phyloP scores from a whole-genome alignment of 73 alveolate species.

The Paramecium tetraurelia region DNA sequence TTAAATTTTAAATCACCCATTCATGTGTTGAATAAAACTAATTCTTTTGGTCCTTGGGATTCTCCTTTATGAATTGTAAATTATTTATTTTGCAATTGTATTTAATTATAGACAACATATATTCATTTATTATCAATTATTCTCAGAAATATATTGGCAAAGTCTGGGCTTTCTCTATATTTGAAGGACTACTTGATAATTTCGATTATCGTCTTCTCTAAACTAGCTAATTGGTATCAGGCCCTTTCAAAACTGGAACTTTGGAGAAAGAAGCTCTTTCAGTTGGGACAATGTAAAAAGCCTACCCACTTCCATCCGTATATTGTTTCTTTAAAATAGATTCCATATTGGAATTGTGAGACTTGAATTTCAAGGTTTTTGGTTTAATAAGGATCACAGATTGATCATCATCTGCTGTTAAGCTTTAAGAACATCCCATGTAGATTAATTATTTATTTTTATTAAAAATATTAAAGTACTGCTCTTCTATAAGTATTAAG shows the following conservation, averaged over 20 bases:
- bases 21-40: neutral
- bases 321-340: neutral
- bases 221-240: neutral
- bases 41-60: constrained; percentile 29
- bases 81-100: neutral
- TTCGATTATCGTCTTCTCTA: neutral
- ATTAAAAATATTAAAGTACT: neutral
- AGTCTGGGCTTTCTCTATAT: neutral
- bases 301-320: neutral
- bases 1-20: neutral
- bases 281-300: neutral
- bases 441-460: neutral
- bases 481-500: neutral
- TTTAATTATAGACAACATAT: neutral
- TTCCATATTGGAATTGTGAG: neutral
- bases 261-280: neutral
- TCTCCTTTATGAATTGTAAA: neutral
- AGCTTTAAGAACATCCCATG: constrained; percentile 13
- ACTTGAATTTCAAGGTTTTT: neutral
- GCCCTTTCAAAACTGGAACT: neutral
- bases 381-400: neutral
- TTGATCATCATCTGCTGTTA: neutral
- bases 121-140: neutral
- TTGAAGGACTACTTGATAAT: neutral
- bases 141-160: neutral